phyloP scores from a whole-genome alignment of 108 stramenopile genomes.

The Pseudonitzschia multiseries region DNA sequence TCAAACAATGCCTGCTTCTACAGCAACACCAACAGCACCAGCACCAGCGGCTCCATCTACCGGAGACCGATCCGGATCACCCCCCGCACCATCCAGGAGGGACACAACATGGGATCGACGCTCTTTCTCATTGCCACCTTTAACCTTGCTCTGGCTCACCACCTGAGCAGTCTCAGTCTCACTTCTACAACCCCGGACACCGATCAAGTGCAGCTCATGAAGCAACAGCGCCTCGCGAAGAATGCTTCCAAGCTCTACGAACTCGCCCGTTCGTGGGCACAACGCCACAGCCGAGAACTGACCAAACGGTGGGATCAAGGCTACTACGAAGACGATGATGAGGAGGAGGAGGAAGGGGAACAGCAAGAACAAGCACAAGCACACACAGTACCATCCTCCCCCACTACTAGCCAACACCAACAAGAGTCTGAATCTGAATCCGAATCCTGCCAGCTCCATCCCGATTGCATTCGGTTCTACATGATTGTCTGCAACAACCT shows the following conservation, averaged over 20 bases:
- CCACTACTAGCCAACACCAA: too few relatives aligned
- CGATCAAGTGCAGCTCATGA: too few relatives aligned
- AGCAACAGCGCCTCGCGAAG: background rate
- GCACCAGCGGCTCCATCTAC: slow-evolving; percentile 12
- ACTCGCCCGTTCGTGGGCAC: slow-evolving; percentile 17
- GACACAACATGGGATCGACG: slow-evolving; percentile 18
- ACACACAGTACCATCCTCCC: too few relatives aligned
- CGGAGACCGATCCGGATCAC: slow-evolving; percentile 26
- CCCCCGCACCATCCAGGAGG: slow-evolving; percentile 5
- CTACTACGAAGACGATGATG: background rate
- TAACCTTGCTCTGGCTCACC: slow-evolving; percentile 31
- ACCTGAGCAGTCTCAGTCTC: slow-evolving; percentile 2
- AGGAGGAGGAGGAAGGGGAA: background rate
- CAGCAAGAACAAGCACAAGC: slow-evolving; percentile 10
- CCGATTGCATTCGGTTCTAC: slow-evolving; percentile 9
- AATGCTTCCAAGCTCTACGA: slow-evolving; percentile 22
- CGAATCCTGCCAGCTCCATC: background rate
- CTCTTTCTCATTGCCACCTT: slow-evolving; percentile 21
- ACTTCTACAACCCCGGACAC: background rate
- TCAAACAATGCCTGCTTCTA: background rate
- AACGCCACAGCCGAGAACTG: background rate
- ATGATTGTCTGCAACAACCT: slow-evolving; percentile 43
- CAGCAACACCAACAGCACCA: too few relatives aligned
- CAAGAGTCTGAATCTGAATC: too few relatives aligned
- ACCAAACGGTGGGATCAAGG: background rate